Base-by-base conservation (phyloP, 2,329 filamentous ascomycete genomes). In the Colletotrichum liaoningense region DNA sequence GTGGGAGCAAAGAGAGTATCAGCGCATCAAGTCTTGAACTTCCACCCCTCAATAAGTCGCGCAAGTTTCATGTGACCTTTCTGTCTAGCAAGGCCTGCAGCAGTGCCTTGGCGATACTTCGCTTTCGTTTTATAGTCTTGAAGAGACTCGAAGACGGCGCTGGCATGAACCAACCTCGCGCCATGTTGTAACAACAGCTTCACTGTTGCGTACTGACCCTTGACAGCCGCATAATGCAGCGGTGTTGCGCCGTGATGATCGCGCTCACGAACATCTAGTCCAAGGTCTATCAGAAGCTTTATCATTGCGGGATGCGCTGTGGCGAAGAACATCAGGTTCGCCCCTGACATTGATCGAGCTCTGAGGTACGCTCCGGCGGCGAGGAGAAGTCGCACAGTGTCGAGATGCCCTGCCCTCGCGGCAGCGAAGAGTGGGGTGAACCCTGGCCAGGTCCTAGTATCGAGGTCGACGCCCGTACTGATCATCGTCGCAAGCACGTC, bases 341-440 rank as follows among this genome's bases (percentile, higher is more conserved):
- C 76, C 56, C 75, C 75, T 6, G 75, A 72, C 9, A 58, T 49
- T 11, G 76, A 76, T 2, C 71, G 73, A 28, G 73, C 75, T 57
- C 71, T 56, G 30, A 75, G 67, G 58, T 74, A 73, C 26, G 77
- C 78, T 28, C 77, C 75, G 28, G 71, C 69, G 22, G 75, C 60
- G 22, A 81, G 54, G 9, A 81, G 78, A 24, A 79, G 72, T 55
- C 74, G 74, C 9, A 78, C 75, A 12, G 79, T 77, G 1, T 75
- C 66, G 22, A 75, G 68, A 42, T 77, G 75, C 22, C 80, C 79
- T 14, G 73, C 74, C 19, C 74, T 70, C 2, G 75, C 79, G n/a
- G 80, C 79, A 19, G 77, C 59, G 54, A 80, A 78, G 24, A 81
- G 73, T 4, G 79, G 77, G 8, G 76, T 77, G 66, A 77, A 75